Percentiles rank a stretch among this genome's conserved stretches.
Conservation (phyloP, 2,329 filamentous ascomycete species). For the Dichotomopilus funicola region DNA sequence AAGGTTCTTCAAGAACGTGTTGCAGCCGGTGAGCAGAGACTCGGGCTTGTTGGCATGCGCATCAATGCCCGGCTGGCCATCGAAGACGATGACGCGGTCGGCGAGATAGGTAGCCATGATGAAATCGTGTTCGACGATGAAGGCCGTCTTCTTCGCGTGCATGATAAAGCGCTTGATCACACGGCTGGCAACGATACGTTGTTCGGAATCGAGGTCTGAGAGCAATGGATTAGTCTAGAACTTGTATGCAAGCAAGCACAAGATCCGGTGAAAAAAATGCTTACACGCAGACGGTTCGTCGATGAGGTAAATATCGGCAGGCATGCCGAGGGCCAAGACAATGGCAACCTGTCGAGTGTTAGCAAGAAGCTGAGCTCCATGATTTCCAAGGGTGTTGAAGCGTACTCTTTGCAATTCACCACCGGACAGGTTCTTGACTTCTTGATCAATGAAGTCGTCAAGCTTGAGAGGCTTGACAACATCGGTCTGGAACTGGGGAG, state of each 20-base stretch:
- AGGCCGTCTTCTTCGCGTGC: constrained; percentile 99
- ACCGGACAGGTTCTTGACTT: constrained; percentile 97
- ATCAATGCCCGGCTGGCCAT: constrained; percentile 83
- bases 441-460: constrained; percentile 98
- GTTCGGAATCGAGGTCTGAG: constrained; percentile 86
- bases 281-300: constrained; percentile 84
- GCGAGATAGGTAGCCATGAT: constrained; percentile 76
- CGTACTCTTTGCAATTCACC: constrained; percentile 96
- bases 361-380: neutral
- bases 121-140: constrained; percentile 99
- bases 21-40: constrained; percentile 90
- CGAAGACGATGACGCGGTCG: constrained; percentile 97
- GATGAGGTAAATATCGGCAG: constrained; percentile 96
- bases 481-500: constrained; percentile 97
- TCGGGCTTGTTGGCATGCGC: constrained; percentile 85
- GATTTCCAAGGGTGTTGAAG: neutral
- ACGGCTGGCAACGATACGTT: constrained; percentile 93
- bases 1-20: constrained; percentile 90
- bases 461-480: constrained; percentile 99
- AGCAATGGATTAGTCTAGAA: neutral
- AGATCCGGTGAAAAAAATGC: neutral
- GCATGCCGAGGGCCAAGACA: constrained; percentile 88
- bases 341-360: constrained; percentile 43
- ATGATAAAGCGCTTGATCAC: constrained; percentile 99
- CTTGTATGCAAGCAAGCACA: neutral